Evolutionary conservation across 768 basidiomycete genomes (phyloP), one percentile per base, ranked within the genome.

Genomic region (Macrolepiota fuliginosa): DNA sequence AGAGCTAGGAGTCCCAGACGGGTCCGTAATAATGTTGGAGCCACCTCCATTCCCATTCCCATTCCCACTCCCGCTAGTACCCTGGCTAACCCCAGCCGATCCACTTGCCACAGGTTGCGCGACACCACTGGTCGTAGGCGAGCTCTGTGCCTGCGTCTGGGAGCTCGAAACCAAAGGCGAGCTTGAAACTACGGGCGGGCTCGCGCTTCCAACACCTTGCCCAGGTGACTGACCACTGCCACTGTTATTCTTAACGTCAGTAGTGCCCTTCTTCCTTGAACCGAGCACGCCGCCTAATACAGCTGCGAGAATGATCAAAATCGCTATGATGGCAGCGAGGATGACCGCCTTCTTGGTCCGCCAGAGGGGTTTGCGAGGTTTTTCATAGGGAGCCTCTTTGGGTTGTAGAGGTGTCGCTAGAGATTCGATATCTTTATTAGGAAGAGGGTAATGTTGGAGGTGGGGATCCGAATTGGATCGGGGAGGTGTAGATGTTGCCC

Each of bases 271-370:
- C n/a, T 67, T 65, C 65, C 56, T 62, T 49, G 82, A 77, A 19
- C 81, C 86, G 29, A 84, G 85, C 0, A 87, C 86, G 0, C 78
- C 85, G 4, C 84, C 86, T 0, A 84, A 85, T 3, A 88, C 79
- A 3, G 80, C 75, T 0, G 80, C 85, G 40, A 82, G 65, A 57
- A 74, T 68, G 51, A 84, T 71, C 3, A 62, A 13, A 12, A 56
- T 13, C 2, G 54, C 53, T 6, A 52, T 45, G 40, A 56, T 40
- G 24, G 47, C 54, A 15, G 59, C 59, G 3, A 60, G 10, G 37
- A 59, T 36, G 1, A 81, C 71, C 5, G 83, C 83, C 27, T 78
- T 81, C 24, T 66, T 80, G 76, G 87, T 60, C 65, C 87, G 42
- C 78, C 85, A 53, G 60, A 74, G 52, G 1, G 74, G 32, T 35